Base-by-base conservation (phyloP, 1,139 yeast genomes). In the Debaryomyces sp. region DNA sequence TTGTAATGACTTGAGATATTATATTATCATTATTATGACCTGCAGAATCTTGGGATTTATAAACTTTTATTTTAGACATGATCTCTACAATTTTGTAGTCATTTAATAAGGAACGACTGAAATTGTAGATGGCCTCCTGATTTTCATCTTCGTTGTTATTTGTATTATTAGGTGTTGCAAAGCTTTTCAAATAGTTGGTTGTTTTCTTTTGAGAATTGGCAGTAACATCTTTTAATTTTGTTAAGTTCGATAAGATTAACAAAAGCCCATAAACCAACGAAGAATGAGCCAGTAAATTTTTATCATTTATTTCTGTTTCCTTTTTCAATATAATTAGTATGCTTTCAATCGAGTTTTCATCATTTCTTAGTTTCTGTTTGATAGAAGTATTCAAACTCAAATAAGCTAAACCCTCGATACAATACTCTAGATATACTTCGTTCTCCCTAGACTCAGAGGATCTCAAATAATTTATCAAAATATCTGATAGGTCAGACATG, bases 341-440 rank as follows among this genome's bases (percentile, higher is more conserved):
- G 32, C 47, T 46, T 3, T 63, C 66, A 5, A 77, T 55, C 1
- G 71, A 55, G 13, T 54, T 57, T 18, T 64, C 68, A 51, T 77
- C 72, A 26, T 50, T 49, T 54, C 84, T 63, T 8, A 79, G 45
- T 15, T 46, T 42, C 10, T 62, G 58, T 47, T 71, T 69, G 3
- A 74, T 59, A 8, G 62, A 52, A 18, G 66, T 54, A 46, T 71
- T 75, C 33, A 79, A 63, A 1, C 80, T 69, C 22, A 80, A 56
- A 49, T 77, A 78, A 13, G 83, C 80, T 42, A 80, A 56, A 0
- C 80, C 78, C 60, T 80, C 85, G 23, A 78, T 57, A 12, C 67
- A 51, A 41, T 60, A 58, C 33, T 64, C 73, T 7, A 58, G 35
- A 22, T 46, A 43, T 7, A 46, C 51, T 1, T 55, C 46, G 10